Percentiles rank a stretch among this genome's conserved stretches.
Evolutionary conservation across 177 flowering plant genomes (phyloP).

Genomic region (Vitis hybrid): DNA sequence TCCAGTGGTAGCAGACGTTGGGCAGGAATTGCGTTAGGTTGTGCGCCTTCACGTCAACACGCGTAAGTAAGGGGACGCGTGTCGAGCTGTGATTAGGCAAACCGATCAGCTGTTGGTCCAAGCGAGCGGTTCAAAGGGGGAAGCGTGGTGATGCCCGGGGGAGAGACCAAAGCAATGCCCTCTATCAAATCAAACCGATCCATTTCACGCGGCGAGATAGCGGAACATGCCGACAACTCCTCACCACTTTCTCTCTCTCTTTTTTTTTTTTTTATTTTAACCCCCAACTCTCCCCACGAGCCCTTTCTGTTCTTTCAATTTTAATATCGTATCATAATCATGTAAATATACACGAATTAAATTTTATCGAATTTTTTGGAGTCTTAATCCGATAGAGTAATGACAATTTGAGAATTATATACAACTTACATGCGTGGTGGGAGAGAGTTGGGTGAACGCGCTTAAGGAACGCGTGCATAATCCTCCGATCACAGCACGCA

Average conservation of each 20-base stretch:
- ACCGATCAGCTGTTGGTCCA: slow-evolving; percentile 17
- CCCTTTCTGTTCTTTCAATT: background rate
- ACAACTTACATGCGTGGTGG: too few relatives aligned
- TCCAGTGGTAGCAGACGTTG: slow-evolving; percentile 8
- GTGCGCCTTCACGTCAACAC: slow-evolving; percentile 10
- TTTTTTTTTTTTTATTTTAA: too few relatives aligned
- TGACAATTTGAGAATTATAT: too few relatives aligned
- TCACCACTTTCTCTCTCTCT: slow-evolving; percentile 1
- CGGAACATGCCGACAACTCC: slow-evolving; percentile 30
- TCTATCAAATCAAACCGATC: slow-evolving; percentile 9
- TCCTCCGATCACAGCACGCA: slow-evolving; percentile 10
- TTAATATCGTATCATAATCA: background rate
- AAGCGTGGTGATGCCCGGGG: slow-evolving; percentile 4
- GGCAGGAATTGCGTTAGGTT: slow-evolving; percentile 18
- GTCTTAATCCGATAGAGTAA: too few relatives aligned
- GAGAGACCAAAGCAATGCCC: background rate
- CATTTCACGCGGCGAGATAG: slow-evolving; percentile 36
- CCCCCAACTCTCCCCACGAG: background rate
- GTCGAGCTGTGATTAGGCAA: slow-evolving; percentile 6
- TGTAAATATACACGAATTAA: too few relatives aligned
- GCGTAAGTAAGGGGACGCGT: slow-evolving; percentile 20
- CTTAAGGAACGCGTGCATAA: too few relatives aligned
- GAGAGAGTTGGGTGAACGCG: too few relatives aligned
- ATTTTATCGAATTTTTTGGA: too few relatives aligned
- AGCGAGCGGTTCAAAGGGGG: slow-evolving; percentile 35